Evolutionary conservation across 306 rosid genomes (phyloP), one percentile per base, ranked within the genome.

Genomic region (Ormosia semicastrata): DNA sequence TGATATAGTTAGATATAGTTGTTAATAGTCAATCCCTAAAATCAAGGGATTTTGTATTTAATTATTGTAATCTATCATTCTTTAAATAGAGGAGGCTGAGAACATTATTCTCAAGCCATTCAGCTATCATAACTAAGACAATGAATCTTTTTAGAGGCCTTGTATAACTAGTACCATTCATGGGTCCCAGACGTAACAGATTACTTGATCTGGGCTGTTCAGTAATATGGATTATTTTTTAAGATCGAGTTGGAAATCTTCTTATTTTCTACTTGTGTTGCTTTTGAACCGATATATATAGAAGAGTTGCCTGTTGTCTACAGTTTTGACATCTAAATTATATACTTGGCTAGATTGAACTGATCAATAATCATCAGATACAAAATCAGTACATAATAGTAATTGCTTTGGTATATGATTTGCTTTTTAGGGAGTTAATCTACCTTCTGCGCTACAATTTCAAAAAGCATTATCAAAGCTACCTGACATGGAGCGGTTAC

Each of bases 401-500:
- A 29, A 73, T 58, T 37, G 13, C 76, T 53, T 78, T 85, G 66
- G 40, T 59, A 11, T 59, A n/a, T 71, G 65, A 24, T 83, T 86
- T 87, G 43, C 70, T 82, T 69, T 87, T 33, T 72, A 95, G 99
- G 99, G 98, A 59, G 85, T 59, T 81, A 92, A 91, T 85, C 90
- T 92, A 79, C 91, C 92, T 79, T 85, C 18, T 79, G 85, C 97
- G 4, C 86, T 93, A 57, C 96, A 92, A 75, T 94, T 91, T 87
- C 87, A 88, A 10, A 92, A 91, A 85, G 80, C 88, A 56, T 70
- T 92, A 74, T 85, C 91, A 59, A 92, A 80, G 84, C 83, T 94
- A 50, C 93, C 90, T 53, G 98, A 94, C 87, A 86, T 94, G 90
- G 97, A 94, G 89, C 88, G 98, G 73, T 77, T 92, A 84, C 98